Evolutionary conservation across 805 yeast genomes (phyloP), one percentile per base, ranked within the genome.

Genomic region (Candida ulmi): DNA sequence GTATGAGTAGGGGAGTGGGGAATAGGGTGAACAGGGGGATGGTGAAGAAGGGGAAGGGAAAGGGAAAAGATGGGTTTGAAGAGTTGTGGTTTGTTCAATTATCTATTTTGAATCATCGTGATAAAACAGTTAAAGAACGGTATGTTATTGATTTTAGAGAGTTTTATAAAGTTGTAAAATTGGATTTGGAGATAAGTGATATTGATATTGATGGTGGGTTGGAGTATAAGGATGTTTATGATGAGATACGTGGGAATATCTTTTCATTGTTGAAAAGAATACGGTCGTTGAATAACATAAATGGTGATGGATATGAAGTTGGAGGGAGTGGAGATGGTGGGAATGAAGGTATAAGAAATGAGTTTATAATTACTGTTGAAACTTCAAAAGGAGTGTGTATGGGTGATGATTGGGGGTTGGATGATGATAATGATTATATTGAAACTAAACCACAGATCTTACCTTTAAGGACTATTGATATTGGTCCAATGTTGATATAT

Each of bases 401-500:
- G 21, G 17, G 30, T 35, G 8, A 21, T 4, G 30, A 51, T 18
- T 50, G 54, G 52, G 39, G 46, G 2, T 32, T 45, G n/a, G 46
- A 48, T 17, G 44, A 61, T 52, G 33, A 37, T 30, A 23, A 36
- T 35, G 32, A 37, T 30, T 27, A 46, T 30, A 21, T 37, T 29
- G 23, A 30, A 46, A 9, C 21, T 4, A 25, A 29, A 3, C 50
- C 57, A 11, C 55, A 56, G 37, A 52, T 61, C 38, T 45, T 57
- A 4, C 66, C 74, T 0, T 43, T 70, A 13, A 61, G 65, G 16
- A 66, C 63, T 23, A 66, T 70, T 24, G 68, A 66, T 40, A 47
- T 62, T 15, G 71, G 69, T 0, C 68, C 71, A 1, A 36, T 71
- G 15, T 55, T 68, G 3, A 60, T 74, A 33, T 68, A 65, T 38